Evolutionary conservation across 495 filamentous ascomycete genomes (phyloP), one percentile per base, ranked within the genome.

Genomic region (Parathielavia hyrcaniae): DNA sequence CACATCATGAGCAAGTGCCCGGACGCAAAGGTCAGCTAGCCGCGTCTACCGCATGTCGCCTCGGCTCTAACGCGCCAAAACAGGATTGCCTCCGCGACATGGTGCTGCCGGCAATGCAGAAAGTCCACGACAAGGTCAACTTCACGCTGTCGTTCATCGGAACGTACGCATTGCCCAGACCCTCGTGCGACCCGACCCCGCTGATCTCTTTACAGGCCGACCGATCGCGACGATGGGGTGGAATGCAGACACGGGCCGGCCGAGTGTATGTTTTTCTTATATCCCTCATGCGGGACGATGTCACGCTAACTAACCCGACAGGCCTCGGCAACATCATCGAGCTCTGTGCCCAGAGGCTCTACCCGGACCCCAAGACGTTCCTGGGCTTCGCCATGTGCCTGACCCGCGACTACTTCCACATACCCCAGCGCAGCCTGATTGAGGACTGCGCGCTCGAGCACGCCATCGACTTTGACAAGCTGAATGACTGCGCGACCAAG

Each of bases 1-100:
- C 89, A 95, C 66, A 87, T 96, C 59, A 96, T 96, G 86, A 88
- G 86, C 71, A 96, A 97, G 75, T 98, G 93, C 64, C 93, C 93
- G 1, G 89, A 95, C 69, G 87, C 89, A 3, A 79, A 73, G 67
- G 75, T 75, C 53, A 19, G 69, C 44, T 23, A 19, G 36, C 50
- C 46, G 13, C 35, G 35, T 13, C 16, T 50, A 6, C 14, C 40
- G 10, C 13, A 23, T 34, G 17, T 14, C 19, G 32, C 48, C 38
- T 50, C 34, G 17, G 32, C 12, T 41, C 46, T 35, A 1, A 34
- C 49, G 5, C 17, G n/a, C 12, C 16, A n/a, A n/a, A n/a, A 34
- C 59, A 77, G 69, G 85, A 86, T 67, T 97, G 93, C 67, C 77
- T 98, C 7, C 81, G 83, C 48, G 76, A 91, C 53, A 68, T 98